Evolutionary conservation across 805 yeast genomes (phyloP).

Genomic region (Jamesozyma spencerorum): DNA sequence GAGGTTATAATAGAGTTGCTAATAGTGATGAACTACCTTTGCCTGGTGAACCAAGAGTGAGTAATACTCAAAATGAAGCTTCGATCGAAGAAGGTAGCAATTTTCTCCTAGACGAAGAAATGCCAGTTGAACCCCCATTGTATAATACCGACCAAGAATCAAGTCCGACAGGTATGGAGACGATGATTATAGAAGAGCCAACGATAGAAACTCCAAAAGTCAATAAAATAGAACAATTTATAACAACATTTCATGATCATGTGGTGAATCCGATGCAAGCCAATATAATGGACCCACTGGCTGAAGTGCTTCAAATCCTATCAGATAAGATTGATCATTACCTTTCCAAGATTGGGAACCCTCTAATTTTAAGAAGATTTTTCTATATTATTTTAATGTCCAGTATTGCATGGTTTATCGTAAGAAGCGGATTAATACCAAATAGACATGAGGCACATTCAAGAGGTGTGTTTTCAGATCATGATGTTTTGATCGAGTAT

Average conservation of each 20-base stretch:
- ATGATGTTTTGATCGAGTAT: slow-evolving; percentile 40
- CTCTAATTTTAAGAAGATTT: slow-evolving; percentile 69
- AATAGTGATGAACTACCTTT: neutral
- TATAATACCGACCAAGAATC: slow-evolving; percentile 7
- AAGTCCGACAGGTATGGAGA: slow-evolving; percentile 9
- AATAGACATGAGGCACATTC: slow-evolving; percentile 31
- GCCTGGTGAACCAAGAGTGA: neutral
- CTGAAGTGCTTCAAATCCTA: slow-evolving; percentile 28
- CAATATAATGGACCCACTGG: slow-evolving; percentile 40
- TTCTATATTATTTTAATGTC: slow-evolving; percentile 61
- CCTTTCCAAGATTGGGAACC: slow-evolving; percentile 69
- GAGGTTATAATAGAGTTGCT: neutral
- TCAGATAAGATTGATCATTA: slow-evolving; percentile 44
- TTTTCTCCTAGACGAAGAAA: slow-evolving; percentile 2
- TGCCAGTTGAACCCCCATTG: slow-evolving; percentile 29
- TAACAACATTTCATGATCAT: slow-evolving; percentile 21
- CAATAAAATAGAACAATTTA: slow-evolving; percentile 12
- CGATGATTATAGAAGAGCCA: slow-evolving; percentile 39
- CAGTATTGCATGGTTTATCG: slow-evolving; percentile 44
- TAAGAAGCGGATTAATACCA: slow-evolving; percentile 49
- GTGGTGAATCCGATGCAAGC: slow-evolving; percentile 34
- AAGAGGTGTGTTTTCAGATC: slow-evolving; percentile 57
- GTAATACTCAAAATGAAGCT: too few relatives aligned
- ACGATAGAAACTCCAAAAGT: slow-evolving; percentile 2
- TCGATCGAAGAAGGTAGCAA: slow-evolving; percentile 4